A percentile compares a stretch with the other conserved stretches of the same genome.
phyloP scores from a whole-genome alignment of 1,139 yeast genomes.

The Taphrina pruni region DNA sequence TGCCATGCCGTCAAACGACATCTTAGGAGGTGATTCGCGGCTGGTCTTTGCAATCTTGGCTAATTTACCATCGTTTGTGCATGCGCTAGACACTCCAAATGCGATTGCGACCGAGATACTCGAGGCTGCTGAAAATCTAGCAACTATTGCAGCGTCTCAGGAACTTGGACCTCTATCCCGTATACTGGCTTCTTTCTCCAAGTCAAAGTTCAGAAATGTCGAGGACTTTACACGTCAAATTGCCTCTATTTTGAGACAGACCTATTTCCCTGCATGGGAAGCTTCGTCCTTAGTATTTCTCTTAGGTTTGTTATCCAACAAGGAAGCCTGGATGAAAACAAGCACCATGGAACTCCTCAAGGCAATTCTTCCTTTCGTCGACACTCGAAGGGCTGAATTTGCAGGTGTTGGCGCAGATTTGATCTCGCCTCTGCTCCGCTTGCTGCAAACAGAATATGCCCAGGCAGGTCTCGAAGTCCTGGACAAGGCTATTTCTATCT shows the following conservation, averaged over 20 bases:
- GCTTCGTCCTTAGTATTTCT: slow-evolving; percentile 76
- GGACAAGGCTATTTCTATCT: slow-evolving; percentile 82
- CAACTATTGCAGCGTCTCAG: slow-evolving; percentile 65
- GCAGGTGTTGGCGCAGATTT: slow-evolving; percentile 93
- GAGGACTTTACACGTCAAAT: slow-evolving; percentile 86
- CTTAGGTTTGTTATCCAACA: slow-evolving; percentile 78
- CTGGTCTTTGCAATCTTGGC: slow-evolving; percentile 74
- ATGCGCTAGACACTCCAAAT: slow-evolving; percentile 68
- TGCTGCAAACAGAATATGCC: slow-evolving; percentile 84
- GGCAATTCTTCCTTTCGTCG: slow-evolving; percentile 75
- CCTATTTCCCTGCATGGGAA: slow-evolving; percentile 76
- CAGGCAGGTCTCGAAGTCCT: slow-evolving; percentile 86
- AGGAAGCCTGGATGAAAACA: slow-evolving; percentile 73
- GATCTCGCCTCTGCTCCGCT: slow-evolving; percentile 82
- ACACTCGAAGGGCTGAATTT: slow-evolving; percentile 78
- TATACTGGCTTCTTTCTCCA: slow-evolving; percentile 75
- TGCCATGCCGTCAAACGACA: slow-evolving; percentile 70
- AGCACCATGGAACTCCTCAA: slow-evolving; percentile 81
- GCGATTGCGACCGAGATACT: slow-evolving; percentile 61
- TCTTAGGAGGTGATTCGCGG: slow-evolving; percentile 76
- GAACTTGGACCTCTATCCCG: slow-evolving; percentile 69
- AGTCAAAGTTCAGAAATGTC: slow-evolving; percentile 80
- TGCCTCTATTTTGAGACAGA: slow-evolving; percentile 66
- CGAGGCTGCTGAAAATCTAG: slow-evolving; percentile 63
- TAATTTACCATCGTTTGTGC: slow-evolving; percentile 81